Conservation (phyloP, 306 rosid genomes). For the Ochetophila trinervis region DNA sequence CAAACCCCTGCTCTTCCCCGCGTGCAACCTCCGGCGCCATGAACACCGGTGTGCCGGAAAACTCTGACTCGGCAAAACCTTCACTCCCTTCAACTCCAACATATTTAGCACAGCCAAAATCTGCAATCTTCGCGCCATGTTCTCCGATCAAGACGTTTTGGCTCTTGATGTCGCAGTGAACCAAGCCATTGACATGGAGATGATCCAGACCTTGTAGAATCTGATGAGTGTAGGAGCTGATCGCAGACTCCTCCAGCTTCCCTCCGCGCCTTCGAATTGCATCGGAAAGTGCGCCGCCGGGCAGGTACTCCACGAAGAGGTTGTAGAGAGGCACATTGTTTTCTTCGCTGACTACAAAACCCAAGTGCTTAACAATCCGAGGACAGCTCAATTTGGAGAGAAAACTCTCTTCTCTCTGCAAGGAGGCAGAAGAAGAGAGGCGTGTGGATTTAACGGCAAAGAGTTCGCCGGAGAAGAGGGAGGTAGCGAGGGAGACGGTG, state of each 20-base stretch:
- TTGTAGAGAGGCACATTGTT: constrained; percentile 25
- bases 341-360: constrained; percentile 27
- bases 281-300: constrained; percentile 46
- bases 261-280: constrained; percentile 27
- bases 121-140: constrained; percentile 29
- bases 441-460: constrained; percentile 45
- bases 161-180: constrained; percentile 60
- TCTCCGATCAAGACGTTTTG: constrained; percentile 34
- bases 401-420: constrained; percentile 39
- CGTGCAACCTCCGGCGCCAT: constrained; percentile 60
- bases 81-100: constrained; percentile 16
- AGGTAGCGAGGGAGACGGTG: constrained; percentile 35
- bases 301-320: constrained; percentile 44
- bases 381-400: constrained; percentile 36
- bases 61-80: neutral
- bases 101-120: constrained; percentile 51
- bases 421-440: constrained; percentile 22
- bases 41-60: constrained; percentile 51
- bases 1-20: constrained; percentile 43
- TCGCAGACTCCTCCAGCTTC: constrained; percentile 30
- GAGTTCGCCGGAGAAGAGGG: constrained; percentile 14
- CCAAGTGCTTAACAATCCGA: constrained; percentile 34
- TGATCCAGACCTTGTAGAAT: constrained; percentile 49
- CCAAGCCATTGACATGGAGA: constrained; percentile 37
- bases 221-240: constrained; percentile 34